Conservation (phyloP, 1,139 yeast genomes). For the Blastobotrys raffinosifermentans region DNA sequence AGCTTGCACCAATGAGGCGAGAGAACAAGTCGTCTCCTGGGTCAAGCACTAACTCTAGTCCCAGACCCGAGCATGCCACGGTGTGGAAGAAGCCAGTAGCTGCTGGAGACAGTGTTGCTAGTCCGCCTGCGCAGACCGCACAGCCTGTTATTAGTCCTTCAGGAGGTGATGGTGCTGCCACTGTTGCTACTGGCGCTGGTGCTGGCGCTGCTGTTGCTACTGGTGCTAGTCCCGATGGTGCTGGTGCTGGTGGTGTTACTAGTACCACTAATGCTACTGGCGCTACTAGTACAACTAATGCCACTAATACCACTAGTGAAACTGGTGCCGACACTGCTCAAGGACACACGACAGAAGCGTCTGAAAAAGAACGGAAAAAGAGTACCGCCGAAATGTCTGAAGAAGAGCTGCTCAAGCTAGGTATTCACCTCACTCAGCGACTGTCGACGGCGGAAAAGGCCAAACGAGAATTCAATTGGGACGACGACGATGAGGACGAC, state of each 20-base stretch:
- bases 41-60: constrained; percentile 20
- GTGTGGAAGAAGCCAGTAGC: constrained; percentile 25
- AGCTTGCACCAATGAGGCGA: constrained; percentile 30
- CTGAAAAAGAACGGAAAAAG: constrained; percentile 4
- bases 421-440: constrained; percentile 33
- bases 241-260: constrained; percentile 1
- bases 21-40: constrained; percentile 17
- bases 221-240: constrained; percentile 7
- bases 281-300: constrained; percentile 1
- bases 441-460: constrained; percentile 23
- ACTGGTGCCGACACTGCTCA: constrained; percentile 4
- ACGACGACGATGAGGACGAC: constrained; percentile 38
- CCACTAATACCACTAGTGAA: constrained; percentile 4
- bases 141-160: constrained; percentile 4
- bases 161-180: constrained; percentile 4
- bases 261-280: constrained; percentile 4
- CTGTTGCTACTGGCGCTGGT: constrained; percentile 4
- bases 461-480: constrained; percentile 34
- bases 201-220: constrained; percentile 1
- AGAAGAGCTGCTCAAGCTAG: constrained; percentile 33
- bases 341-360: too few relatives aligned
- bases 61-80: constrained; percentile 23
- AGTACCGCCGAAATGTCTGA: constrained; percentile 22
- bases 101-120: too few relatives aligned
- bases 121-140: constrained; percentile 5